Percentiles rank a stretch among this genome's conserved stretches.
Evolutionary conservation across 805 yeast genomes (phyloP).

Genomic region (Trichomonascus vanleenenianus): DNA sequence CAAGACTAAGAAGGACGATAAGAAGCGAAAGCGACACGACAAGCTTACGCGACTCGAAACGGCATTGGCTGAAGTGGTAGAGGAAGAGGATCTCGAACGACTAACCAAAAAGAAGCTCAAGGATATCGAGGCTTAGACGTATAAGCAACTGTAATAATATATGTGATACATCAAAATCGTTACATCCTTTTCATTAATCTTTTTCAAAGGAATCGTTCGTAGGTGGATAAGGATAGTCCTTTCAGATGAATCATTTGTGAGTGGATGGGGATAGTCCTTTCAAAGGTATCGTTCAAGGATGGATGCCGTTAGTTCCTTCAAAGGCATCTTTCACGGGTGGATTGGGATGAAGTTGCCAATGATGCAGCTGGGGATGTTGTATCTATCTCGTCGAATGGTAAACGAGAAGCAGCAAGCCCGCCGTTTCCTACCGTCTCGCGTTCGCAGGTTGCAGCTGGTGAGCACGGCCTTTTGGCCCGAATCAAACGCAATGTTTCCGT

Average conservation of each 20-base stretch:
- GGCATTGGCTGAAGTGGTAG: constrained; percentile 77
- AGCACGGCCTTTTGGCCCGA: constrained; percentile 91
- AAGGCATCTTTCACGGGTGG: constrained; percentile 22
- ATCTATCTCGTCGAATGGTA: constrained; percentile 85
- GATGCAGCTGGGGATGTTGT: constrained; percentile 92
- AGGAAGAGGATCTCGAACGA: constrained; percentile 57
- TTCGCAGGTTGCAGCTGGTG: constrained; percentile 81
- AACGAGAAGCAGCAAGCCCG: constrained; percentile 90
- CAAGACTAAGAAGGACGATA: constrained; percentile 22
- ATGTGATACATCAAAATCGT: neutral
- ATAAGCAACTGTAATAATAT: neutral
- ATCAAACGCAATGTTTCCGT: constrained; percentile 93
- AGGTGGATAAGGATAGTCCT: no score
- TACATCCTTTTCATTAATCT: no score
- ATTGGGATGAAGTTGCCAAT: constrained; percentile 93
- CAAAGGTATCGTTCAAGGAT: no score
- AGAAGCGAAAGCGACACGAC: constrained; percentile 23
- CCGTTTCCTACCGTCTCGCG: constrained; percentile 71
- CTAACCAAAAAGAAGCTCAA: constrained; percentile 50
- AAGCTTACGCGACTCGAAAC: constrained; percentile 57
- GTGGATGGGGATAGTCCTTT: constrained; percentile 60
- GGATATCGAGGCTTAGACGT: constrained; percentile 2
- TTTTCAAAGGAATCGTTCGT: no score
- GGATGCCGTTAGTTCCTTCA: no score
- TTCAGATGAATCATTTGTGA: constrained; percentile 16